Base-by-base conservation (phyloP, 495 filamentous ascomycete genomes). In the Pseudevernia furfuracea region DNA sequence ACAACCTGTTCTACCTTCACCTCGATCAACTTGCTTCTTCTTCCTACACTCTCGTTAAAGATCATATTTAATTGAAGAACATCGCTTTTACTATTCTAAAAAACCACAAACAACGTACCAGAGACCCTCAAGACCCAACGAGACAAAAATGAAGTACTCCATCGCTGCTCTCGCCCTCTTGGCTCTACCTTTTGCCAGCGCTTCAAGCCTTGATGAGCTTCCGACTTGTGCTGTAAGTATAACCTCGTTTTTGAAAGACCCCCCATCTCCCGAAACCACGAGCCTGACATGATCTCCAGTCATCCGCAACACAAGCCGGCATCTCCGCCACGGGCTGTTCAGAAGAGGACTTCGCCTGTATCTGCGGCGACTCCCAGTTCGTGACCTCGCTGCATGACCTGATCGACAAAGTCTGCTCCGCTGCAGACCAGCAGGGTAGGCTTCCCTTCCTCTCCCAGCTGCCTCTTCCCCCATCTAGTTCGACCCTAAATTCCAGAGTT, bases 351-450 rank as follows among this genome's bases (percentile, higher is more conserved):
- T 64, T 65, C 71, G 65, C 41, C 71, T 73, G 44, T 70, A 72
- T 65, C 70, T 73, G 61, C 75, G 66, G 66, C 66, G 72, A 65
- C 71, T 65, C 56, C 67, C 60, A 49, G 64, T 71, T 67, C 73
- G 57, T 62, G 59, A 58, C 49, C n/a, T 55, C 67, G 28, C 34
- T 69, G 30, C 28, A 62, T 7, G 43, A 30, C n/a, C 41, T 60
- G 58, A 62, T 69, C 58, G 28, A 49, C 7, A 14, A 34, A 25
- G 41, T 17, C 30, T 69, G 68, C 52, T 61, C 52, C 38, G 56
- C 48, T 15, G 52, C 43, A 14, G 68, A 69, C 48, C 65, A 67
- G 53, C 52, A 61, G n/a, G 48, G 64, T 66, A 61, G 56, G 48
- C 39, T 2, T 56, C 25, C 28, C 8, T 14, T 30, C 55, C 23